Evolutionary conservation across 2,329 filamentous ascomycete genomes (phyloP).

Genomic region (Aspergillus terreus): DNA sequence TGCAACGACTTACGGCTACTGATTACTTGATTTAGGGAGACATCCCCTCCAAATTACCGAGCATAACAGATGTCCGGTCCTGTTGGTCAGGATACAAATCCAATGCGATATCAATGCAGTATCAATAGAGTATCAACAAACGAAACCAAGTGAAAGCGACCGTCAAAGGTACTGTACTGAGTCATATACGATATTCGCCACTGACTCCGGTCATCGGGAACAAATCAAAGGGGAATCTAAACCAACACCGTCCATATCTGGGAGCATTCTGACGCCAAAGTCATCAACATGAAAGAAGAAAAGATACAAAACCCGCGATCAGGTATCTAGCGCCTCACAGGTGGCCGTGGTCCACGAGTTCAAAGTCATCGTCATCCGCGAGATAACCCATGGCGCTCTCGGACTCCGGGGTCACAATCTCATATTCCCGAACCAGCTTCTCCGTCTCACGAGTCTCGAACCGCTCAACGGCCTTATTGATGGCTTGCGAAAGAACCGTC

Average conservation of each 20-base stretch:
- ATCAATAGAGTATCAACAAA: conserved; percentile 1
- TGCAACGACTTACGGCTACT: too few species aligned
- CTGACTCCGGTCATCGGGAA: neutral
- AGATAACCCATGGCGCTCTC: conserved; percentile 28
- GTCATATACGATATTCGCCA: neutral
- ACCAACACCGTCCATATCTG: neutral
- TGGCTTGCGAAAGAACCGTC: conserved; percentile 55
- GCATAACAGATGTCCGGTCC: too few species aligned
- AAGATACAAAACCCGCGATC: neutral
- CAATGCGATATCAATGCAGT: neutral
- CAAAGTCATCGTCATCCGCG: conserved; percentile 42
- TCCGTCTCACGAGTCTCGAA: conserved; percentile 60
- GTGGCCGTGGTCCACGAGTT: conserved; percentile 36
- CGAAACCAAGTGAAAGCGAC: conserved; percentile 6
- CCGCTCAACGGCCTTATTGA: conserved; percentile 56
- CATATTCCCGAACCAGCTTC: conserved; percentile 60
- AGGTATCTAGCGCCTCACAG: conserved; percentile 13
- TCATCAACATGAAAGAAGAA: neutral
- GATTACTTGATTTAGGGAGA: too few species aligned
- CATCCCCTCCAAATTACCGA: too few species aligned
- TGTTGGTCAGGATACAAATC: too few species aligned
- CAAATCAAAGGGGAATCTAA: neutral
- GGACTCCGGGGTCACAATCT: conserved; percentile 45
- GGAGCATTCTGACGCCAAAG: neutral
- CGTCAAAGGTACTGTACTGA: neutral